phyloP scores from a whole-genome alignment of 441 rosid species.

The Pelargonium citronellum region DNA sequence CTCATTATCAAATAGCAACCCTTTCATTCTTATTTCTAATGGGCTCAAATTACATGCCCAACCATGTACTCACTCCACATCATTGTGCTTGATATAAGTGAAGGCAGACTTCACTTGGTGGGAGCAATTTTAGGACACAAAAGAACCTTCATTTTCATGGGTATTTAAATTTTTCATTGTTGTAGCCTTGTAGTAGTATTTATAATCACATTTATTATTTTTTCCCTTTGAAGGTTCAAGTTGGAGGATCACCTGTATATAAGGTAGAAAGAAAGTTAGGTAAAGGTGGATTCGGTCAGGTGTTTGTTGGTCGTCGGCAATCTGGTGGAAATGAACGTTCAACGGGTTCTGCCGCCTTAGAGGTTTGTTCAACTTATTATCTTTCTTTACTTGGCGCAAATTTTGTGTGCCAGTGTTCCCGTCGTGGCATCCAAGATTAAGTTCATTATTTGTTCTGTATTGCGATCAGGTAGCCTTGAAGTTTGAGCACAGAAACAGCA shows the following conservation, averaged over 20 bases:
- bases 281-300: slow-evolving; percentile 98
- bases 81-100: too few species aligned
- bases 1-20: too few species aligned
- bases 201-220: slow-evolving; percentile 2
- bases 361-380: slow-evolving; percentile 40
- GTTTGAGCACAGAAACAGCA: slow-evolving; percentile 69
- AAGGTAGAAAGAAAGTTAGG: slow-evolving; percentile 88
- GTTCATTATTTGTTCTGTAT: too few species aligned
- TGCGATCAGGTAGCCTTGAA: slow-evolving; percentile 55
- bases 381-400: background rate
- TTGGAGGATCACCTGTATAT: slow-evolving; percentile 86
- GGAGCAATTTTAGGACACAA: background rate
- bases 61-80: too few species aligned
- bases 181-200: background rate
- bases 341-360: slow-evolving; percentile 62
- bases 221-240: slow-evolving; percentile 58
- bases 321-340: slow-evolving; percentile 67
- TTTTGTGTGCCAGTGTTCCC: too few species aligned
- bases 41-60: too few species aligned
- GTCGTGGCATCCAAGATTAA: too few species aligned
- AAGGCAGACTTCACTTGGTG: too few species aligned
- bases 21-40: too few species aligned
- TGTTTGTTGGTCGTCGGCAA: slow-evolving; percentile 87
- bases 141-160: background rate
- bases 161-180: background rate